phyloP scores from a whole-genome alignment of 192 early-diverging fungal species.

The Backusella psychrophila region DNA sequence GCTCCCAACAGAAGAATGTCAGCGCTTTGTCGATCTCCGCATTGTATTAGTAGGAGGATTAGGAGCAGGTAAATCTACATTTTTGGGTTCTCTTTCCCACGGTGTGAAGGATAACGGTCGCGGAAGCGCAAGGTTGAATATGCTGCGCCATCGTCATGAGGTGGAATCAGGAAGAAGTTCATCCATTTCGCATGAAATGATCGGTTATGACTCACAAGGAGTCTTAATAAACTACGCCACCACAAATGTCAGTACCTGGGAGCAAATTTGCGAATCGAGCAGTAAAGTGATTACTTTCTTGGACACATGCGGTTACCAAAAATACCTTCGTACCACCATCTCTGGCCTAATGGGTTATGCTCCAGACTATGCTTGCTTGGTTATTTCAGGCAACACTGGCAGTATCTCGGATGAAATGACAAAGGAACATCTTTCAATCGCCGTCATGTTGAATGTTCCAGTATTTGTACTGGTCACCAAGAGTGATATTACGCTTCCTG shows the following conservation, averaged over 20 bases:
- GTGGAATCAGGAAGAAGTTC: slow-evolving; percentile 91
- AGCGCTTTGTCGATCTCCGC: slow-evolving; percentile 76
- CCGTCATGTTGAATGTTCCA: slow-evolving; percentile 77
- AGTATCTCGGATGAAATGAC: slow-evolving; percentile 60
- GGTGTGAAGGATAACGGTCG: slow-evolving; percentile 82
- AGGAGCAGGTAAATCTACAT: slow-evolving; percentile 82
- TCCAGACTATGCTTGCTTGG: slow-evolving; percentile 87
- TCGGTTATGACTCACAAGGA: slow-evolving; percentile 78
- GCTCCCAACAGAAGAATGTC: slow-evolving; percentile 44
- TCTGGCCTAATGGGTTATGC: slow-evolving; percentile 86
- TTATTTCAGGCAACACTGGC: slow-evolving; percentile 68
- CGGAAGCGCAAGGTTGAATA: slow-evolving; percentile 79
- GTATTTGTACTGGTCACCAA: slow-evolving; percentile 87
- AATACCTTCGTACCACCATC: slow-evolving; percentile 88
- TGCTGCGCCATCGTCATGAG: slow-evolving; percentile 90
- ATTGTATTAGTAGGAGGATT: slow-evolving; percentile 82
- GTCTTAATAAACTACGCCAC: slow-evolving; percentile 75
- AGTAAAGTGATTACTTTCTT: slow-evolving; percentile 82
- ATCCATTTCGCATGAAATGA: slow-evolving; percentile 80
- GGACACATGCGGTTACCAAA: slow-evolving; percentile 88
- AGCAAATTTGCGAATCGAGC: slow-evolving; percentile 74
- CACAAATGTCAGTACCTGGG: slow-evolving; percentile 63
- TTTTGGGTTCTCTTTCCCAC: slow-evolving; percentile 81
- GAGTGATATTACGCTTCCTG: slow-evolving; percentile 66
- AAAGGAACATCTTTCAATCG: slow-evolving; percentile 77